These are phyloP conservation scores for Chaetomiaceae sp. DNA, from an alignment of 2,329 filamentous ascomycete genomes.

Conservation along the genomic window DNA sequence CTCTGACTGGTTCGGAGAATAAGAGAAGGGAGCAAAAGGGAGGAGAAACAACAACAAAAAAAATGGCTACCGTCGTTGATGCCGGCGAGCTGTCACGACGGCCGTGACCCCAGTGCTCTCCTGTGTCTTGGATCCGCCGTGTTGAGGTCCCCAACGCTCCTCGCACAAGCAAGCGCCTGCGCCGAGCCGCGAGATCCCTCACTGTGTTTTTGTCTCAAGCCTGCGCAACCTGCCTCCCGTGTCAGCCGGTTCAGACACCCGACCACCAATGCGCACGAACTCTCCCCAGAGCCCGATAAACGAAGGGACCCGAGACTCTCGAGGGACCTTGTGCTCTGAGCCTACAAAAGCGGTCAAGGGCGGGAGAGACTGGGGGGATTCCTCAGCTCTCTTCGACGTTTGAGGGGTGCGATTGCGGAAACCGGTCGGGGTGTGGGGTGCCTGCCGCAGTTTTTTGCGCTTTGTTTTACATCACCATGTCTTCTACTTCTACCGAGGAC, in stretches of 20 bases:
- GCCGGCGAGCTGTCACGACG: conserved; percentile 2
- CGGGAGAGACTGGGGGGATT: not conserved
- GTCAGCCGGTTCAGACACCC: conserved; percentile 7
- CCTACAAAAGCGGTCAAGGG: conserved; percentile 12
- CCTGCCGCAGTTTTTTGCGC: not conserved
- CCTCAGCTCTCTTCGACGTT: not conserved
- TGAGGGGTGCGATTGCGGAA: not conserved
- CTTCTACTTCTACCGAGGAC: conserved; percentile 22
- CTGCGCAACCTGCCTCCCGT: conserved; percentile 14
- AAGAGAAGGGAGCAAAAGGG: not conserved
- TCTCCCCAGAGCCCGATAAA: conserved; percentile 12
- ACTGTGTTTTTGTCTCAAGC: conserved; percentile 10
- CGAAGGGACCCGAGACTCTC: conserved; percentile 5
- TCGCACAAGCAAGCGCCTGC: conserved; percentile 20
- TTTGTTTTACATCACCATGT: conserved; percentile 24
- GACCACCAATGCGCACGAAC: conserved; percentile 13
- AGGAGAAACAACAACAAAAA: not conserved
- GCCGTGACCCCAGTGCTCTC: conserved; percentile 11
- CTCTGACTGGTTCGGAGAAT: conserved; percentile 4
- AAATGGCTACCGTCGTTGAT: conserved; percentile 12
- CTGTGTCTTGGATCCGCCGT: conserved; percentile 12
- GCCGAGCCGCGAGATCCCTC: conserved; percentile 9
- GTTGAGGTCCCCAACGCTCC: not conserved
- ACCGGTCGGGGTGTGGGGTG: no score
- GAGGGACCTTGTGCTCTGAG: no score